phyloP scores from a whole-genome alignment of 352 stramenopile species.

The Phytophthora pini region DNA sequence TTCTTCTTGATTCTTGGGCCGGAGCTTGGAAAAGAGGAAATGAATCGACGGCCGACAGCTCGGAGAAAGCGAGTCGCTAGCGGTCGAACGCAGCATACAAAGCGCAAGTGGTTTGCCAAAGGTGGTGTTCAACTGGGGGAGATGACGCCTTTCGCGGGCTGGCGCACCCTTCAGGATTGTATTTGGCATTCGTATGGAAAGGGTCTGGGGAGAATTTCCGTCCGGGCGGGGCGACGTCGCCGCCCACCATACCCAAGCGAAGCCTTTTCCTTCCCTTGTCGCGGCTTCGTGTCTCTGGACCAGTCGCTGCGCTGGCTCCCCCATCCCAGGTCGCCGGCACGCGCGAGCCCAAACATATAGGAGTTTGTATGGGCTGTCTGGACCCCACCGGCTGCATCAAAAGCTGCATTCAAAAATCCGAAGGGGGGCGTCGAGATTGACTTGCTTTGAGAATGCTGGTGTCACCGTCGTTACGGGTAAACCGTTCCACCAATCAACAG shows the following conservation, averaged over 20 bases:
- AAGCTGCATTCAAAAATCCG: constrained; percentile 40
- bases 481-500: constrained; percentile 26
- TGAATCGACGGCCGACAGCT: constrained; percentile 21
- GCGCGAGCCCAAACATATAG: constrained; percentile 15
- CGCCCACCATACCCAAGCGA: constrained; percentile 15
- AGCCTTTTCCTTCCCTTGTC: constrained; percentile 31
- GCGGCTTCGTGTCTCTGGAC: constrained; percentile 43
- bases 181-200: constrained; percentile 11
- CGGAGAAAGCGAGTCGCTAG: constrained; percentile 7
- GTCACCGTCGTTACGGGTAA: constrained; percentile 25
- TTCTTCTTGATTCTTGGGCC: constrained; percentile 21
- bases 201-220: constrained; percentile 3
- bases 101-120: constrained; percentile 41
- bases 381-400: constrained; percentile 13
- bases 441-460: constrained; percentile 43
- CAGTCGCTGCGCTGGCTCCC: constrained; percentile 39
- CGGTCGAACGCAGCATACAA: constrained; percentile 40
- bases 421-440: constrained; percentile 33
- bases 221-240: constrained; percentile 39
- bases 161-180: constrained; percentile 15
- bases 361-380: constrained; percentile 31
- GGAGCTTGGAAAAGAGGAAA: constrained; percentile 52
- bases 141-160: constrained; percentile 26
- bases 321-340: constrained; percentile 2
- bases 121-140: constrained; percentile 47